These are phyloP conservation scores for Lentinula edodes DNA, from an alignment of 768 basidiomycete genomes.

Conservation along the genomic window DNA sequence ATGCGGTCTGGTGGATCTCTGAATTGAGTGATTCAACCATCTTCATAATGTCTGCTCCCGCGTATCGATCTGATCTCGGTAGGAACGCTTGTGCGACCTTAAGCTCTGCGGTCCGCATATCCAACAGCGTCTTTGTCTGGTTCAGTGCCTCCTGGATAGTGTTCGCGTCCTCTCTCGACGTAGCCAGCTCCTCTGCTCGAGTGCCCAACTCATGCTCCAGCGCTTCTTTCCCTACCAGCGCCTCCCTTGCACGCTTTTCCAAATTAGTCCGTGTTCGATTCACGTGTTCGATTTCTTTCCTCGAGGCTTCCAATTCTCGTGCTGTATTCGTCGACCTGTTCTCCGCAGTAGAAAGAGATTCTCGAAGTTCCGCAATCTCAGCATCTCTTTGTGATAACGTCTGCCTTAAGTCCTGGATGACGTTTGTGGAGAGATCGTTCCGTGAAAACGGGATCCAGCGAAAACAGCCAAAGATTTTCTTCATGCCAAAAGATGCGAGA, in stretches of 20 bases:
- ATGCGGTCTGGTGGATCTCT: slow-evolving; percentile 30
- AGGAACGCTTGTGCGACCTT: slow-evolving; percentile 33
- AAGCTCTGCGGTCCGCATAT: slow-evolving; percentile 32
- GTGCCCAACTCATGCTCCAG: slow-evolving; percentile 14
- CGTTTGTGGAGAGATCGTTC: background rate
- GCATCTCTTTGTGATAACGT: slow-evolving; percentile 1
- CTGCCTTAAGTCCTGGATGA: background rate
- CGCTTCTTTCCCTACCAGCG: slow-evolving; percentile 13
- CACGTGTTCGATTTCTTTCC: slow-evolving; percentile 11
- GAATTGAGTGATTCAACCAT: slow-evolving; percentile 30
- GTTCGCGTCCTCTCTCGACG: slow-evolving; percentile 18
- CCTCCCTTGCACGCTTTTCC: slow-evolving; percentile 7
- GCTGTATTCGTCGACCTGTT: background rate
- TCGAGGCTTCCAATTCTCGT: background rate
- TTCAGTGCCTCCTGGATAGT: slow-evolving; percentile 18
- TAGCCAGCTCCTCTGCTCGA: slow-evolving; percentile 15
- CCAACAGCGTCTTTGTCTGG: slow-evolving; percentile 20
- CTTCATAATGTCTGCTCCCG: slow-evolving; percentile 28
- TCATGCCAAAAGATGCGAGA: slow-evolving; percentile 6
- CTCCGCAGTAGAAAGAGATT: slow-evolving; percentile 5
- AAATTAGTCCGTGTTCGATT: slow-evolving; percentile 7
- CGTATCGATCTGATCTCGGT: slow-evolving; percentile 25
- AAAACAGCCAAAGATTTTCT: background rate
- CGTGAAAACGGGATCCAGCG: background rate
- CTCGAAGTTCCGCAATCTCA: slow-evolving; percentile 3